phyloP scores from a whole-genome alignment of 345 rosid species.

The Chamaenerion angustifolium region DNA sequence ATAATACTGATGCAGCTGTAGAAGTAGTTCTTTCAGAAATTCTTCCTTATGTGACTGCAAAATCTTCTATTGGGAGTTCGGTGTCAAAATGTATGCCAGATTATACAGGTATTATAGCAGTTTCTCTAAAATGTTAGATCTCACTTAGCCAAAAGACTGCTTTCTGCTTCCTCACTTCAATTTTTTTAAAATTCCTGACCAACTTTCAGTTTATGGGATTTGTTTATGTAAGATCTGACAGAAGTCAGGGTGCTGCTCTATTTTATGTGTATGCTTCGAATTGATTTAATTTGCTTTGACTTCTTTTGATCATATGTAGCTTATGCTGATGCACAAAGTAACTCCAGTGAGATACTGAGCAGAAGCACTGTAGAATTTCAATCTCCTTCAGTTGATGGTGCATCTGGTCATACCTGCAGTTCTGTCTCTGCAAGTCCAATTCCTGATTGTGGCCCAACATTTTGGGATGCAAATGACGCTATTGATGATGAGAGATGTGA shows the following conservation, averaged over 20 bases:
- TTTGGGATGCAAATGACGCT: constrained; percentile 6
- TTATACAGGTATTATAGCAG: constrained; percentile 23
- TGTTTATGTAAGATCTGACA: too few species aligned
- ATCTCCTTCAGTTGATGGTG: not conserved
- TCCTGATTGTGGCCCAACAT: not conserved
- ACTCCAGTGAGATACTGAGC: not conserved
- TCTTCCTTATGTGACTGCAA: constrained; percentile 35
- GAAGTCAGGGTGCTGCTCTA: too few species aligned
- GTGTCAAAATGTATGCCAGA: constrained; percentile 6
- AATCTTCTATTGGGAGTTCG: constrained; percentile 8
- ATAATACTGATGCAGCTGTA: constrained; percentile 57
- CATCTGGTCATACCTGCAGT: not conserved
- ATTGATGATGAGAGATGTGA: not conserved
- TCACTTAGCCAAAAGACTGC: not conserved
- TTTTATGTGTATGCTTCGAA: too few species aligned
- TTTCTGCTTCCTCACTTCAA: not conserved
- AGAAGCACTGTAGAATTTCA: not conserved
- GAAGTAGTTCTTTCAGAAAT: constrained; percentile 59
- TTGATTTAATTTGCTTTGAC: too few species aligned
- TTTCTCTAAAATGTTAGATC: not conserved
- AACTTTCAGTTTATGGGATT: too few species aligned
- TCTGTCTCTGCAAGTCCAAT: not conserved
- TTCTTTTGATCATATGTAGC: too few species aligned
- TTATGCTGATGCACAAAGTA: too few species aligned
- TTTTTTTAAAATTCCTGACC: too few species aligned